Conservation (phyloP, 345 rosid species). For the Eucalyptus globulus region DNA sequence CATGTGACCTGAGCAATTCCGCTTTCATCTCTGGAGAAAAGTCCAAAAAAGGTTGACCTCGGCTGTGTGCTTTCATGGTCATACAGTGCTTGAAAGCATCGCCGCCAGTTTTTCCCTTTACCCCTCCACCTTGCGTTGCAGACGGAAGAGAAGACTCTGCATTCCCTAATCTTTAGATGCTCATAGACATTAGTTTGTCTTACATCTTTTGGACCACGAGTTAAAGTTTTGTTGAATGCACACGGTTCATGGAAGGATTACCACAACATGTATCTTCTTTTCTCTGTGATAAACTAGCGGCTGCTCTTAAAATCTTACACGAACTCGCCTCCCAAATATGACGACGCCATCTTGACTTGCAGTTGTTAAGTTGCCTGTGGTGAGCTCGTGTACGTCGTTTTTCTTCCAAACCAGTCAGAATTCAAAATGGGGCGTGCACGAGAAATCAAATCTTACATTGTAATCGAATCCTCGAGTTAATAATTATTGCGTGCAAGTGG, state of each 20-base stretch:
- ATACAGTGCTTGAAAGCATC: no score
- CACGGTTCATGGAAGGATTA: not conserved
- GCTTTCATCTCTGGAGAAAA: not conserved
- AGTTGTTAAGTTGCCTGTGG: not conserved
- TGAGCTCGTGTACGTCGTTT: not conserved
- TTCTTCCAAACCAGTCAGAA: not conserved
- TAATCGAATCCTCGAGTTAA: no score
- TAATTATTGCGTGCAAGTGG: no score
- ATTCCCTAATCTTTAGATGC: not conserved
- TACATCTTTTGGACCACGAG: not conserved
- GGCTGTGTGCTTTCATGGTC: not conserved
- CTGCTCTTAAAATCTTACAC: not conserved
- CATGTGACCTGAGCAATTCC: not conserved
- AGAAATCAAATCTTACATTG: no score
- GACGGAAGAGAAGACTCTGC: not conserved
- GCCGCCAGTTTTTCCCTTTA: no score
- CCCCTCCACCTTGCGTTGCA: not conserved
- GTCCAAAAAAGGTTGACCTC: not conserved
- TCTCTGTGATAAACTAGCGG: not conserved
- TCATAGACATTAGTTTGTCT: not conserved
- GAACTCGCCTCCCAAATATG: not conserved
- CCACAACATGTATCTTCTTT: not conserved
- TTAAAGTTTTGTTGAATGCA: not conserved
- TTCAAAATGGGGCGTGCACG: not conserved
- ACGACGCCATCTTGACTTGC: not conserved